phyloP scores from a whole-genome alignment of 2,329 filamentous ascomycete species.

The Camillea tinctor region DNA sequence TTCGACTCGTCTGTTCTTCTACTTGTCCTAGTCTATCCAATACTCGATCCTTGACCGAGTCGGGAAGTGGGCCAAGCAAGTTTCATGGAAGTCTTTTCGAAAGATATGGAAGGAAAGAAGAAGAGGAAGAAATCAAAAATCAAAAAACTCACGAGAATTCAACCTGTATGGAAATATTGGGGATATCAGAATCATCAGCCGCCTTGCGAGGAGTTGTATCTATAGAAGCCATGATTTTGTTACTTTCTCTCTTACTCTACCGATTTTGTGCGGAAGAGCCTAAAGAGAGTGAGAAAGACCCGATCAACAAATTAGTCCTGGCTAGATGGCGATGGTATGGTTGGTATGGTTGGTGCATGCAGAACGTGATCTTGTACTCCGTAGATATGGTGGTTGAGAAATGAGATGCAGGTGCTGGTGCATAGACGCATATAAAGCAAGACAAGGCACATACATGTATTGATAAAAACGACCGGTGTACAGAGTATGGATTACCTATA shows the following conservation, averaged over 20 bases:
- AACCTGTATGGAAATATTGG: slow-evolving; percentile 55
- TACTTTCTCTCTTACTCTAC: no score
- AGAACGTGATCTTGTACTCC: background rate
- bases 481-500: no score
- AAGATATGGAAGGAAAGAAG: no score
- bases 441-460: no score
- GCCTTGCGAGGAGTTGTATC: slow-evolving; percentile 8
- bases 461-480: no score
- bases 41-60: no score
- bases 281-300: no score
- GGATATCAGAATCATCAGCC: slow-evolving; percentile 3
- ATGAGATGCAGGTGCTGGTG: background rate
- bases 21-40: background rate
- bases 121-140: background rate
- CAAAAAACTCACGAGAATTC: slow-evolving; percentile 51
- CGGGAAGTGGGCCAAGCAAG: background rate
- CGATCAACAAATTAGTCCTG: no score
- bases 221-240: background rate
- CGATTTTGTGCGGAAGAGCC: no score
- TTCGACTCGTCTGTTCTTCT: slow-evolving; percentile 7
- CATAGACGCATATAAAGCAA: background rate
- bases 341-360: no score
- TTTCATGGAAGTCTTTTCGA: no score
- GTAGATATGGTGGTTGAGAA: background rate
- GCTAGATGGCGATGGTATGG: background rate